Evolutionary conservation across 441 rosid genomes (phyloP), one percentile per base, ranked within the genome.

Genomic region (Mallotus japonicus): DNA sequence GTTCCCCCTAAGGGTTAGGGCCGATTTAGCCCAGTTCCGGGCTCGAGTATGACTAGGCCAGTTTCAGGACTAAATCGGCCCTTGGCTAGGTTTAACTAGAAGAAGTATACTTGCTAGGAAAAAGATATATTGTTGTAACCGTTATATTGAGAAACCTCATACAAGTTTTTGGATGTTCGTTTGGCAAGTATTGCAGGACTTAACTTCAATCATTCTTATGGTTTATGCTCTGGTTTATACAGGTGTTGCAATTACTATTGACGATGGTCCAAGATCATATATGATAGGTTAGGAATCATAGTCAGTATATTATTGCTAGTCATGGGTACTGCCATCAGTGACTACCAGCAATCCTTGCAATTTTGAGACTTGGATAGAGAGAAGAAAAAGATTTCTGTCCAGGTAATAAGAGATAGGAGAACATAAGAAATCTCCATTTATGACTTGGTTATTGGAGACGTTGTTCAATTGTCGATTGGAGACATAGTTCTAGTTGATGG

Each of bases 131-230:
- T 97, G 97, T 65, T 81, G 69, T 59, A 93, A 93, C 63, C 82
- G 83, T 72, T 93, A 76, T 64, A 76, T 90, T n/a, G 97, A 91
- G 86, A 91, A 89, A 79, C 92, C 98, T 68, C 81, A 92, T 54
- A 85, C 88, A 82, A 81, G 85, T 5, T 82, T 88, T 65, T 37
- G 80, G n/a, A 72, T 69, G 70, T 86, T 86, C 70, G 85, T 86
- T 49, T 73, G 77, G 50, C 86, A 88, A 55, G 87, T 87, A 24
- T 71, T 83, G 70, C 81, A 82, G 6, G 92, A 88, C 62, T 70
- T 83, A 47, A 84, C 84, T 42, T 75, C 84, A 22, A 77, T 88
- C 37, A 78, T 86, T 20, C 85, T 84, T 49, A 46, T 84, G 73
- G 77, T 67, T 47, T 84, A 88, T 77, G 88, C 89, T 71, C 75